phyloP scores from a whole-genome alignment of 2,329 filamentous ascomycete genomes.

The Talaromyces albobiverticillius region DNA sequence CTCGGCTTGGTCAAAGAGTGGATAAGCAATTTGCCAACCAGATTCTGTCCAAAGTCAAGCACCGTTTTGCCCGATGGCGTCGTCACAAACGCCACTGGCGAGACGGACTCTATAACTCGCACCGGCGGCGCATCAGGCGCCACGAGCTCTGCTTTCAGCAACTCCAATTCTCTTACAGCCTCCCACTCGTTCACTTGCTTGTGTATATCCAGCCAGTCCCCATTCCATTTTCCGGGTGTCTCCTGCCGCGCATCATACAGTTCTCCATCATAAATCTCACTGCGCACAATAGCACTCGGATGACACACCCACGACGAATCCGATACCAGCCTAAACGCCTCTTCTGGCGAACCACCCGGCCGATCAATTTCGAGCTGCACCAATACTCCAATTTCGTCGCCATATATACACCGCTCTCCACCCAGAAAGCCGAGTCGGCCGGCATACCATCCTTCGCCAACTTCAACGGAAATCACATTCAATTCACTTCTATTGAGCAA shows the following conservation, averaged over 20 bases:
- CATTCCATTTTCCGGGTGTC: constrained; percentile 2
- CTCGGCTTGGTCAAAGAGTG: constrained; percentile 18
- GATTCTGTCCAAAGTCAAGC: constrained; percentile 59
- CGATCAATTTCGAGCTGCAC: background rate
- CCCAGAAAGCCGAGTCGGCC: constrained; percentile 27
- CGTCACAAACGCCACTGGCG: constrained; percentile 27
- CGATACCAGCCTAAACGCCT: constrained; percentile 16
- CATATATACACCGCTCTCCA: background rate
- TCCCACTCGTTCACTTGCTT: background rate
- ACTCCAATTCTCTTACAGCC: background rate
- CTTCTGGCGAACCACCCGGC: background rate
- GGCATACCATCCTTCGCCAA: constrained; percentile 53
- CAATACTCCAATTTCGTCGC: background rate
- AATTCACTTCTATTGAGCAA: constrained; percentile 30
- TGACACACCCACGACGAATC: constrained; percentile 25
- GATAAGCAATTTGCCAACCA: constrained; percentile 51
- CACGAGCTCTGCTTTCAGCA: constrained; percentile 31
- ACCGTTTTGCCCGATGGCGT: constrained; percentile 47
- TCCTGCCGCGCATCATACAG: constrained; percentile 45
- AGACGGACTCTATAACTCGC: constrained; percentile 28
- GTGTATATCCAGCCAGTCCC: background rate
- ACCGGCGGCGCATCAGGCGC: constrained; percentile 46
- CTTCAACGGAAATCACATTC: constrained; percentile 43
- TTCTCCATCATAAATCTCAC: constrained; percentile 55
- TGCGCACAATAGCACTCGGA: constrained; percentile 21